Evolutionary conservation across 2,329 filamentous ascomycete genomes (phyloP).

Genomic region (Cladophialophora yegresii): DNA sequence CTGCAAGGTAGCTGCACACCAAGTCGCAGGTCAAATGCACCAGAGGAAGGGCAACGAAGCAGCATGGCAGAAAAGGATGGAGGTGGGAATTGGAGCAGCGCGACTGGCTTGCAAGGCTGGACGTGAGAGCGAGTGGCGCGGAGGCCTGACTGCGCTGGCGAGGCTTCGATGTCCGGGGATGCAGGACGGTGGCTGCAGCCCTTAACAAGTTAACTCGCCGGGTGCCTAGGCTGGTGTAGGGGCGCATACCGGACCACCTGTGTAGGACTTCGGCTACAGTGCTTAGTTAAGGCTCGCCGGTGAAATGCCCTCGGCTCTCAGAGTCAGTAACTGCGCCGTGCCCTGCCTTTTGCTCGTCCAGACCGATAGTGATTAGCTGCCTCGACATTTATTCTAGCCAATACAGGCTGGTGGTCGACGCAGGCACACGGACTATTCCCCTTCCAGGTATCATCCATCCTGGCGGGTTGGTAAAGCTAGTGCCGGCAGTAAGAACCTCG

Average conservation of each 20-base stretch:
- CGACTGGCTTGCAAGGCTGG: constrained; percentile 24
- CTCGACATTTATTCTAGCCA: not conserved
- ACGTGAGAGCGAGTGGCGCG: not conserved
- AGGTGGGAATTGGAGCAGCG: constrained; percentile 5
- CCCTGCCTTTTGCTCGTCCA: not conserved
- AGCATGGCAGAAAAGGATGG: constrained; percentile 12
- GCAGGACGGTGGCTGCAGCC: constrained; percentile 1
- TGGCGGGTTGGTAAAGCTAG: not conserved
- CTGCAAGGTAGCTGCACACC: constrained; percentile 24
- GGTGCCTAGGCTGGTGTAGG: constrained; percentile 5
- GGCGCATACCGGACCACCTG: not conserved
- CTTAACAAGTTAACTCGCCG: not conserved
- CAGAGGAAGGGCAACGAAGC: constrained; percentile 11
- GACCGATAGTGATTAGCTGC: not conserved
- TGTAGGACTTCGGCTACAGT: not conserved
- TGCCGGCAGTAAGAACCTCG: not conserved
- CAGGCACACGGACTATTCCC: not conserved
- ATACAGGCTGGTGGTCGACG: not conserved
- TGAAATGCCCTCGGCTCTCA: constrained; percentile 2
- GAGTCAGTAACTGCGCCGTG: not conserved
- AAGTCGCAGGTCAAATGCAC: constrained; percentile 7
- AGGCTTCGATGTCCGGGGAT: constrained; percentile 12
- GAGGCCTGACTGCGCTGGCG: not conserved
- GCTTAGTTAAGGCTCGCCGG: constrained; percentile 7
- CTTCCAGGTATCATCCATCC: not conserved